Conservation (phyloP, 169 alveolate genomes). For the Plasmodium coatneyi region DNA sequence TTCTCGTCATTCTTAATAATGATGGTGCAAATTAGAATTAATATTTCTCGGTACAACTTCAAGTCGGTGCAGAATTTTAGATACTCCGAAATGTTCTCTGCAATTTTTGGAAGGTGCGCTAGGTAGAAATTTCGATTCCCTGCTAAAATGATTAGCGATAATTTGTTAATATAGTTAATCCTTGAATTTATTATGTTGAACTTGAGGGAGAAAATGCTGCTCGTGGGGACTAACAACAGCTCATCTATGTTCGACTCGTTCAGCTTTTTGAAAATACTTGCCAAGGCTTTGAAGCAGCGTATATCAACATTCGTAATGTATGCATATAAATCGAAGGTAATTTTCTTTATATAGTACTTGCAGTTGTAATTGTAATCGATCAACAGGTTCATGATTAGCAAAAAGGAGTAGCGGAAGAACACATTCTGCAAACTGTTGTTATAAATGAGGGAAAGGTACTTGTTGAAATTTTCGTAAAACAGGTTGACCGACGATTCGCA, state of each 20-base stretch:
- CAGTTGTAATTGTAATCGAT: slow-evolving; percentile 55
- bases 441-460: slow-evolving; percentile 62
- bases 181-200: slow-evolving; percentile 67
- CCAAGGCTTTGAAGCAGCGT: slow-evolving; percentile 42
- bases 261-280: slow-evolving; percentile 53
- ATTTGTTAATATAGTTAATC: slow-evolving; percentile 70
- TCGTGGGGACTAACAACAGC: slow-evolving; percentile 47
- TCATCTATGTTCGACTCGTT: slow-evolving; percentile 70
- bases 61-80: slow-evolving; percentile 57
- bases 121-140: slow-evolving; percentile 54
- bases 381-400: slow-evolving; percentile 42
- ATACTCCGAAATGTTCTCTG: slow-evolving; percentile 73
- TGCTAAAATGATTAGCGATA: slow-evolving; percentile 49
- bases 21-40: slow-evolving; percentile 52
- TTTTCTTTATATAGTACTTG: slow-evolving; percentile 46
- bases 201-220: slow-evolving; percentile 64
- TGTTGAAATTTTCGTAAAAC: slow-evolving; percentile 62
- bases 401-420: slow-evolving; percentile 52
- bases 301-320: slow-evolving; percentile 51
- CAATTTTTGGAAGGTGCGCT: slow-evolving; percentile 64
- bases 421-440: slow-evolving; percentile 69
- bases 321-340: slow-evolving; percentile 43
- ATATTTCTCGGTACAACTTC: slow-evolving; percentile 66
- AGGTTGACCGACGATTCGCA: slow-evolving; percentile 39
- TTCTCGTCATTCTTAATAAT: slow-evolving; percentile 70